phyloP scores from a whole-genome alignment of 805 yeast genomes.

The Sugiyamaella valdiviana region DNA sequence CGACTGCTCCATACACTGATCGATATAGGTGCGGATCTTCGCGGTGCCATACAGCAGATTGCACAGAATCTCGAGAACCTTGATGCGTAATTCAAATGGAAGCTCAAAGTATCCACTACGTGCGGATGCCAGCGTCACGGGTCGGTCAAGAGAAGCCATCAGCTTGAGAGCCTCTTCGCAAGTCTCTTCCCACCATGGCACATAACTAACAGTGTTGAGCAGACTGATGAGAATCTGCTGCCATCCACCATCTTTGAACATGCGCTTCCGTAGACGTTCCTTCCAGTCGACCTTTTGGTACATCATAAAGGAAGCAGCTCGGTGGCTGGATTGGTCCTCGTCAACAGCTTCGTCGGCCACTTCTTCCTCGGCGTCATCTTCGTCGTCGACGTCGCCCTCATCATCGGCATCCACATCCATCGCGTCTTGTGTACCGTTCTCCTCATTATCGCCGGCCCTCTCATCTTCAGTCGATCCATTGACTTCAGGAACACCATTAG shows the following conservation, averaged over 20 bases:
- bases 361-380: conserved; percentile 28
- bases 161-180: conserved; percentile 46
- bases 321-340: conserved; percentile 14
- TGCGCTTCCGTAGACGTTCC: conserved; percentile 65
- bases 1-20: conserved; percentile 59
- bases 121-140: conserved; percentile 46
- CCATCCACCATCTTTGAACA: conserved; percentile 83
- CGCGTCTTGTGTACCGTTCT: conserved; percentile 19
- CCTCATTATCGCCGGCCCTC: conserved; percentile 25
- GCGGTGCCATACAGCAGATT: conserved; percentile 55
- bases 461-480: conserved; percentile 26
- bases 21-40: conserved; percentile 57
- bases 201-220: conserved; percentile 52
- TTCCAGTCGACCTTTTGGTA: conserved; percentile 49
- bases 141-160: conserved; percentile 47
- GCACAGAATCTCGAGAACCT: conserved; percentile 55
- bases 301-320: conserved; percentile 13
- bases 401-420: conserved; percentile 30
- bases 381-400: conserved; percentile 20
- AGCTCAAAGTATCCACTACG: conserved; percentile 51
- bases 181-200: conserved; percentile 46
- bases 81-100: conserved; percentile 48
- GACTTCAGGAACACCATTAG: conserved; percentile 25
- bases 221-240: conserved; percentile 70
- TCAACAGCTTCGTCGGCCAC: conserved; percentile 27